A percentile compares a stretch with the other conserved stretches of the same genome.
phyloP scores from a whole-genome alignment of 805 yeast genomes.

The Trichomonascus vanleenenianus region DNA sequence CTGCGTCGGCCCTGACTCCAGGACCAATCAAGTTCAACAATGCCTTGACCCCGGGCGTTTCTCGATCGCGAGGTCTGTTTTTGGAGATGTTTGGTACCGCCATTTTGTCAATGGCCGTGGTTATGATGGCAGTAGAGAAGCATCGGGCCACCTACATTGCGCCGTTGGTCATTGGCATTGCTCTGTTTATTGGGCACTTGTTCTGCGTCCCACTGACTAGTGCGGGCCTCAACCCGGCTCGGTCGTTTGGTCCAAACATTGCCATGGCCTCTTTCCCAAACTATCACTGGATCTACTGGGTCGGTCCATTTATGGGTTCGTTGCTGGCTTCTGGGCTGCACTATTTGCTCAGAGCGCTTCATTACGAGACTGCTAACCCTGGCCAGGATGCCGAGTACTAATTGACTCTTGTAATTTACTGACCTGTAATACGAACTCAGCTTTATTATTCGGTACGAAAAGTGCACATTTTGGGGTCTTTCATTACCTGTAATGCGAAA shows the following conservation, averaged over 20 bases:
- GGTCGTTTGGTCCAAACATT: slow-evolving; percentile 77
- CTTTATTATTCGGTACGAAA: too few relatives aligned
- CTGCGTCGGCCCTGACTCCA: slow-evolving; percentile 78
- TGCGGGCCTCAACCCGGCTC: slow-evolving; percentile 89
- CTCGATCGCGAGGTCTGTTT: slow-evolving; percentile 68
- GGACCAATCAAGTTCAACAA: slow-evolving; percentile 68
- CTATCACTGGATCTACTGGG: slow-evolving; percentile 91
- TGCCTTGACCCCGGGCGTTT: slow-evolving; percentile 61
- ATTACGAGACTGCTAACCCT: slow-evolving; percentile 63
- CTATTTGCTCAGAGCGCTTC: slow-evolving; percentile 54
- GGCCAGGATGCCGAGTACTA: slow-evolving; percentile 53
- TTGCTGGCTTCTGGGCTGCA: slow-evolving; percentile 58
- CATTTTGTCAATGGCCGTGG: slow-evolving; percentile 64
- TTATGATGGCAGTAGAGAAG: slow-evolving; percentile 79
- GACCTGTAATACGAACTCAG: too few relatives aligned
- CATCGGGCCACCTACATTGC: slow-evolving; percentile 69
- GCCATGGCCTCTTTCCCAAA: slow-evolving; percentile 66
- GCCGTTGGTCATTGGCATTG: slow-evolving; percentile 75
- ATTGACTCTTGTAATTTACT: too few relatives aligned
- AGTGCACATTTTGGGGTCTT: too few relatives aligned
- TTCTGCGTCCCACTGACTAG: slow-evolving; percentile 78
- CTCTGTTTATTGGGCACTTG: slow-evolving; percentile 76
- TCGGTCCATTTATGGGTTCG: slow-evolving; percentile 76
- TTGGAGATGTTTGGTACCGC: slow-evolving; percentile 76
- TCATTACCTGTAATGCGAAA: too few relatives aligned